These are phyloP conservation scores for Plasmodium malariae DNA, from an alignment of 169 alveolate genomes.

Conservation along the genomic window DNA sequence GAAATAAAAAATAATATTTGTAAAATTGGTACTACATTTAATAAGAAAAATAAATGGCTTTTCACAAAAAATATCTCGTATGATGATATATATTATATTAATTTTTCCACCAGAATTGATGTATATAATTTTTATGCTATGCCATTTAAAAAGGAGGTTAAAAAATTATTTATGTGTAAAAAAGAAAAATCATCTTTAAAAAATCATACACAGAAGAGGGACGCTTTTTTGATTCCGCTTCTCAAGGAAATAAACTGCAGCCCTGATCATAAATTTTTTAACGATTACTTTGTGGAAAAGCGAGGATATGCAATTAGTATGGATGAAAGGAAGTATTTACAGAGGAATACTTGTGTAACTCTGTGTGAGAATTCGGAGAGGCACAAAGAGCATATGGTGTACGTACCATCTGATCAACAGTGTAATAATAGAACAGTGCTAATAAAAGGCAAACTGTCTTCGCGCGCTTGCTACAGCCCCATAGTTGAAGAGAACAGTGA, in stretches of 20 bases:
- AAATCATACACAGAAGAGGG: not conserved
- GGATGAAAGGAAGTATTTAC: not conserved
- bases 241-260: not conserved
- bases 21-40: not conserved
- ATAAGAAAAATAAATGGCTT: not conserved
- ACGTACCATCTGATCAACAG: no score
- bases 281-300: conserved; percentile 18
- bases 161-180: not conserved
- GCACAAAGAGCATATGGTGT: no score
- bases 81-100: conserved; percentile 33
- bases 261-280: not conserved
- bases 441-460: no score
- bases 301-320: not conserved
- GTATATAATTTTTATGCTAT: conserved; percentile 14
- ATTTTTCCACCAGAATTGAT: conserved; percentile 12
- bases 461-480: no score
- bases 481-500: no score
- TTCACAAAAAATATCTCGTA: conserved; percentile 15
- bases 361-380: no score
- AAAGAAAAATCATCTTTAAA: not conserved
- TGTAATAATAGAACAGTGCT: no score
- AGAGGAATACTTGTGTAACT: no score
- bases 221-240: not conserved
- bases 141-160: conserved; percentile 34
- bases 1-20: conserved; percentile 25